Conservation (phyloP, 164 flowering plant genomes). For the Taxillus chinensis region DNA sequence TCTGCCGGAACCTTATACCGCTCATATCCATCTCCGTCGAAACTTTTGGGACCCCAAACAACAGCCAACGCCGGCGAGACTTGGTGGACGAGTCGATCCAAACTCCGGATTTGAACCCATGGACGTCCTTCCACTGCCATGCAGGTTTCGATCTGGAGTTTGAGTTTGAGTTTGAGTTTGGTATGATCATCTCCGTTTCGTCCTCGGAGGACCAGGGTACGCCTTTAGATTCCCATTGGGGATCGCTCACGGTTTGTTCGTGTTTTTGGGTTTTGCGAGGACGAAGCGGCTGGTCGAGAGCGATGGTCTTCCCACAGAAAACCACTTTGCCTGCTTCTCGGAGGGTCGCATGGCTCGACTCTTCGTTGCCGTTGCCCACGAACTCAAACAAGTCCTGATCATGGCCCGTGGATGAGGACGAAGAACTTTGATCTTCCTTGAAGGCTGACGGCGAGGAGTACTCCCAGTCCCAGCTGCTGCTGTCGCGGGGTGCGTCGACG, state of each 20-base stretch:
- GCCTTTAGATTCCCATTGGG: not conserved
- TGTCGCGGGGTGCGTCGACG: not conserved
- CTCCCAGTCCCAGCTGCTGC: not conserved
- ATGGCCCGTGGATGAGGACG: not conserved
- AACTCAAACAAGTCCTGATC: not conserved
- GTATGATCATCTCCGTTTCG: too few species aligned
- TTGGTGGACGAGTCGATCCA: not conserved
- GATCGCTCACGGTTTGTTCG: not conserved
- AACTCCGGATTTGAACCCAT: too few species aligned
- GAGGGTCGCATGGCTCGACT: not conserved
- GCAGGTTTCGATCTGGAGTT: not conserved
- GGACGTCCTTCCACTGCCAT: not conserved
- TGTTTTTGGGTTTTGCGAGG: not conserved
- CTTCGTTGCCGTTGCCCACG: not conserved
- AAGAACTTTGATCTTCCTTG: not conserved
- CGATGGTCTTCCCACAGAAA: not conserved
- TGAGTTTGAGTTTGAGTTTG: not conserved
- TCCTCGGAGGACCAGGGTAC: too few species aligned
- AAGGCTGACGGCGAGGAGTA: not conserved
- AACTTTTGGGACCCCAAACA: not conserved
- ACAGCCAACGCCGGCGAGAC: not conserved
- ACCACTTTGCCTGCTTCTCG: not conserved
- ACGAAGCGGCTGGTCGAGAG: not conserved
- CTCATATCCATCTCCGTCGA: slow-evolving; percentile 3
- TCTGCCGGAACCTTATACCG: slow-evolving; percentile 2